Evolutionary conservation across 2,329 filamentous ascomycete genomes (phyloP).

Genomic region (Phyllosticta citrichinensis): DNA sequence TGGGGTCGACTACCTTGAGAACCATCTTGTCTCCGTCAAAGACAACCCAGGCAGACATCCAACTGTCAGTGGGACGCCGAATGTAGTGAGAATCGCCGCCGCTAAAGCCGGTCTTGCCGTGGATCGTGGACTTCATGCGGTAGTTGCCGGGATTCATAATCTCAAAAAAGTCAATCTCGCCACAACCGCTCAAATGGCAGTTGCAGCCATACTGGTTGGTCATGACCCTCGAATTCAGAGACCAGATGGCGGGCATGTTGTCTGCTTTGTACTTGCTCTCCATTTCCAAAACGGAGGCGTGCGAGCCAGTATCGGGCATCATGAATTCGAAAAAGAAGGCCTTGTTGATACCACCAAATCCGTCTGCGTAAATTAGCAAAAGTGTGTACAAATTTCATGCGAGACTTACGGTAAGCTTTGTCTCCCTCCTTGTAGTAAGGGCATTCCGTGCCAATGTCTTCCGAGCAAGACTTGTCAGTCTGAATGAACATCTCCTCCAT

Average conservation of each 20-base stretch:
- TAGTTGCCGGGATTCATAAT: constrained; percentile 54
- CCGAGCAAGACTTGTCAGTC: constrained; percentile 32
- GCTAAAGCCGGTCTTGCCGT: constrained; percentile 44
- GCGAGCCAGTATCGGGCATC: constrained; percentile 54
- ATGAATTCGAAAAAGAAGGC: constrained; percentile 64
- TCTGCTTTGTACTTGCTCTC: constrained; percentile 21
- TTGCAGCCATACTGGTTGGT: constrained; percentile 65
- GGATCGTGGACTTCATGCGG: constrained; percentile 61
- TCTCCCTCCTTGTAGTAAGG: constrained; percentile 9
- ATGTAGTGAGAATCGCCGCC: constrained; percentile 66
- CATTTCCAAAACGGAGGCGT: constrained; percentile 29
- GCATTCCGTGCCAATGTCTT: constrained; percentile 9
- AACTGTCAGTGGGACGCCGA: constrained; percentile 48
- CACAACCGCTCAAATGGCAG: constrained; percentile 62
- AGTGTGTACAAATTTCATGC: not conserved
- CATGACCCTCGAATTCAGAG: constrained; percentile 63
- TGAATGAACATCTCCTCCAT: constrained; percentile 28
- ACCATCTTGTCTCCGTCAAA: constrained; percentile 23
- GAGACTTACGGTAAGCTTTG: constrained; percentile 8
- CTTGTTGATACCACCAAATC: constrained; percentile 60
- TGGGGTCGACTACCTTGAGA: constrained; percentile 41
- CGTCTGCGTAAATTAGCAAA: constrained; percentile 39
- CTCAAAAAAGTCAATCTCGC: constrained; percentile 69
- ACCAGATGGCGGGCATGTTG: constrained; percentile 57
- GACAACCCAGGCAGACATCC: constrained; percentile 50